These are phyloP conservation scores for Tolypocladium inflatum DNA, from an alignment of 2,329 filamentous ascomycete species.

Conservation along the genomic window DNA sequence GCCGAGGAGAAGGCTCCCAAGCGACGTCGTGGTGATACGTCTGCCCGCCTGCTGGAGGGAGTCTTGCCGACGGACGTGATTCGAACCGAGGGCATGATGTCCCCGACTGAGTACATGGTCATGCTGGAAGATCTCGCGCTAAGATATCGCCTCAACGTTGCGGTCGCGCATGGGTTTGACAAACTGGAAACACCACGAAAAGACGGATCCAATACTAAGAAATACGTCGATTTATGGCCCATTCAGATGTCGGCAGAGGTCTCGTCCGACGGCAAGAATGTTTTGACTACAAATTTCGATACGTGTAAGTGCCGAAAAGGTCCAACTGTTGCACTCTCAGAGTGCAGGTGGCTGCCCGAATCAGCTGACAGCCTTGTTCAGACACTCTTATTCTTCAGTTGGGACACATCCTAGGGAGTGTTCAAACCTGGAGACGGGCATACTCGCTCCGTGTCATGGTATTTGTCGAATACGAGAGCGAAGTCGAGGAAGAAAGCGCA, in stretches of 20 bases:
- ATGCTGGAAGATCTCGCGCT: slow-evolving; percentile 75
- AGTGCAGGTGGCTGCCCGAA: neutral
- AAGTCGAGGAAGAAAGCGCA: slow-evolving; percentile 68
- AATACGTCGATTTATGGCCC: slow-evolving; percentile 81
- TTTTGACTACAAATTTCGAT: slow-evolving; percentile 83
- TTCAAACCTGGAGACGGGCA: slow-evolving; percentile 67
- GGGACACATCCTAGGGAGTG: slow-evolving; percentile 74
- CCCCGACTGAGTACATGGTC: slow-evolving; percentile 66
- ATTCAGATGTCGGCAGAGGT: slow-evolving; percentile 90
- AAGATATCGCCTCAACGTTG: slow-evolving; percentile 72
- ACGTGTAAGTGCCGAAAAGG: slow-evolving; percentile 51
- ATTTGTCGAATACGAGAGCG: slow-evolving; percentile 81
- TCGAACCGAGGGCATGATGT: slow-evolving; percentile 58
- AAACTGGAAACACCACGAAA: slow-evolving; percentile 60
- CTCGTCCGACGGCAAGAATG: slow-evolving; percentile 52
- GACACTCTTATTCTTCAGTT: slow-evolving; percentile 76
- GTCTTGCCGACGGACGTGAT: slow-evolving; percentile 61
- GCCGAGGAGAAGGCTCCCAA: slow-evolving; percentile 18
- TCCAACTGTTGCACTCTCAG: neutral
- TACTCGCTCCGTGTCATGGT: slow-evolving; percentile 71
- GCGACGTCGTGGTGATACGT: slow-evolving; percentile 43
- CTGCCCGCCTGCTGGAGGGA: slow-evolving; percentile 45
- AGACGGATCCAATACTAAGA: slow-evolving; percentile 52
- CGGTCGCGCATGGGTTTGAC: slow-evolving; percentile 74
- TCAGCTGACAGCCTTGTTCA: slow-evolving; percentile 12